Percentiles rank a stretch among this genome's conserved stretches.
phyloP scores from a whole-genome alignment of 1,139 yeast species.

The Suhomyces ambrosiae region DNA sequence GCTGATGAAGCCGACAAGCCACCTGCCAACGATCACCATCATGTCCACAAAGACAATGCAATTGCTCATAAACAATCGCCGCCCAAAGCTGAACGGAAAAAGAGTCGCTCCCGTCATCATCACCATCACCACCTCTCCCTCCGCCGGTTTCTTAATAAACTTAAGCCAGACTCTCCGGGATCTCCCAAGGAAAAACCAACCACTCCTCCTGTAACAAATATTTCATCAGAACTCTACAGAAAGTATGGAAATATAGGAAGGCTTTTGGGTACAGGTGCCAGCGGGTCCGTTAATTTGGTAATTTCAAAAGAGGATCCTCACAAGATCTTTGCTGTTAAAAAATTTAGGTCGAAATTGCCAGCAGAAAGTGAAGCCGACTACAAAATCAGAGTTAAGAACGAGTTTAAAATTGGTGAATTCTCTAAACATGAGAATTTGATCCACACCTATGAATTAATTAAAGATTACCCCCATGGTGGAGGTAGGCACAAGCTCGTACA shows the following conservation, averaged over 20 bases:
- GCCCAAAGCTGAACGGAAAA: background rate
- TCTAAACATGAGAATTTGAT: constrained; percentile 65
- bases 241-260: constrained; percentile 64
- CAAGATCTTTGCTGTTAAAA: constrained; percentile 66
- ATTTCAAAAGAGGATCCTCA: constrained; percentile 47
- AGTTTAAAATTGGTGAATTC: constrained; percentile 64
- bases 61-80: background rate
- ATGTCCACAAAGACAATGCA: background rate
- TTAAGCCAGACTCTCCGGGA: constrained; percentile 22
- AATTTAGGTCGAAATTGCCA: constrained; percentile 57
- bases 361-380: constrained; percentile 59
- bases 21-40: background rate
- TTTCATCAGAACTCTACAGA: constrained; percentile 23
- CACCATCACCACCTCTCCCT: constrained; percentile 36
- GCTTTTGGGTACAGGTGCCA: constrained; percentile 72
- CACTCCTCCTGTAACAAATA: constrained; percentile 2
- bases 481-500: constrained; percentile 21
- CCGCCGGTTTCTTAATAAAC: constrained; percentile 41
- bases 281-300: constrained; percentile 70
- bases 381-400: constrained; percentile 63
- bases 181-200: constrained; percentile 3
- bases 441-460: constrained; percentile 63
- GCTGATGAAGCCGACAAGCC: background rate
- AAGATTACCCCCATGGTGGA: constrained; percentile 32
- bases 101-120: constrained; percentile 2